A percentile compares a stretch with the other conserved stretches of the same genome.
Evolutionary conservation across 1,284 basidiomycete genomes (phyloP).

Genomic region (Singerocomus inundabilis): DNA sequence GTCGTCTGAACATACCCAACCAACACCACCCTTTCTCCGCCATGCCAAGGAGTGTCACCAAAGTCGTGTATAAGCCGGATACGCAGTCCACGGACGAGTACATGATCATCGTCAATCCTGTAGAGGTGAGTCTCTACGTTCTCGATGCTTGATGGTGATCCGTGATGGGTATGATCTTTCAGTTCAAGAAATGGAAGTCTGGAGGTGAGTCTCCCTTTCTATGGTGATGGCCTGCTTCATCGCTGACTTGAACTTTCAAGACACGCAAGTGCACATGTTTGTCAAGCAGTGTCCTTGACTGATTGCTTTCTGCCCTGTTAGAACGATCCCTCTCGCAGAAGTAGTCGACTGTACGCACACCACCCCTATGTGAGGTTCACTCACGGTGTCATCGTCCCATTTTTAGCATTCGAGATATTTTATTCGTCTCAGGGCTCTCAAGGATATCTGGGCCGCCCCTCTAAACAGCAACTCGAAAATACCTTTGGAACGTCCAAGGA

Average conservation of each 20-base stretch:
- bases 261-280: slow-evolving; percentile 53
- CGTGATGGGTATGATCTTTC: slow-evolving; percentile 8
- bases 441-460: slow-evolving; percentile 66
- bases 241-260: slow-evolving; percentile 39
- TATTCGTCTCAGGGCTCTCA: slow-evolving; percentile 68
- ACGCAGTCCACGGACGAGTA: slow-evolving; percentile 68
- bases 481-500: slow-evolving; percentile 67
- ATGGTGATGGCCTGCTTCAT: slow-evolving; percentile 11
- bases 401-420: slow-evolving; percentile 48
- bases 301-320: slow-evolving; percentile 30
- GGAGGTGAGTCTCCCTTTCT: slow-evolving; percentile 53
- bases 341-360: slow-evolving; percentile 70
- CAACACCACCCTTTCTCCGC: slow-evolving; percentile 12
- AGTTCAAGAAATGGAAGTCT: slow-evolving; percentile 78
- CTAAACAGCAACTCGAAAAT: slow-evolving; percentile 75
- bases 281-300: slow-evolving; percentile 13
- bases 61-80: slow-evolving; percentile 77
- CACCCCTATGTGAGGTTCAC: neutral
- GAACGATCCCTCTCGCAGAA: slow-evolving; percentile 62
- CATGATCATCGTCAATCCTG: slow-evolving; percentile 63
- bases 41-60: slow-evolving; percentile 56
- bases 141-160: slow-evolving; percentile 10
- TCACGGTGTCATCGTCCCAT: slow-evolving; percentile 1
- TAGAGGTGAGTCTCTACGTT: slow-evolving; percentile 47
- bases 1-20: slow-evolving; percentile 14